Evolutionary conservation across 305 asterid species (phyloP), one percentile per base, ranked within the genome.

Genomic region (Fraxinus angustifolia): DNA sequence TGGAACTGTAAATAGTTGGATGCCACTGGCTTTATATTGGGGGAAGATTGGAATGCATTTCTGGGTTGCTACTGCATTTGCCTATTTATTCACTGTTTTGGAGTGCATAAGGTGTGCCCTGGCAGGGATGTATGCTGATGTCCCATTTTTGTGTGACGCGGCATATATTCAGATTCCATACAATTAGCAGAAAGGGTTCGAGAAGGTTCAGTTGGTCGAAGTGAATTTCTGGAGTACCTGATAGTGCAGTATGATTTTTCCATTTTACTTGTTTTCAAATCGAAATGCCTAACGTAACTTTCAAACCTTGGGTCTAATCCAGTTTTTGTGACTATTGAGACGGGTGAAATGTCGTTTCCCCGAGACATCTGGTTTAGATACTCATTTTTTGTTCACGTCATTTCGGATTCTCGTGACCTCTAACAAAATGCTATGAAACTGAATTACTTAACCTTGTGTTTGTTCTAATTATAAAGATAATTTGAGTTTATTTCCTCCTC

Each of bases 31-130:
- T 0, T 36, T 87, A 11, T 94, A 93, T 67, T 91, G 96, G 98
- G 97, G 98, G 6, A 94, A 91, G 86, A 4, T 90, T 7, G 97
- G 98, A 2, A 93, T 93, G 98, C 97, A 93, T 80, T 89, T 92
- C 74, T 94, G 97, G 98, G 76, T 91, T 0, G 89, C 87, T 0
- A 67, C 90, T 17, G 91, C 93, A 1, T 91, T 95, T 81, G 98
- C 89, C 6, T 90, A 88, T 76, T 40, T 95, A 81, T 95, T 95
- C 83, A 95, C 98, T 0, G 97, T 94, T 80, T 79, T 93, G 87
- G 97, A 92, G 90, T 89, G 95, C 87, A 86, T 93, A 1, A 85
- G 95, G 83, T 92, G 93, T 73, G 90, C 95, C 48, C 92, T 94
- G 60, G 85, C 91, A 6, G 98, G 98, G 78, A 92, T 88, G 91